Percentiles rank a stretch among this genome's conserved stretches.
Conservation (phyloP, 257 asterid genomes). For the Catharanthus roseus region DNA sequence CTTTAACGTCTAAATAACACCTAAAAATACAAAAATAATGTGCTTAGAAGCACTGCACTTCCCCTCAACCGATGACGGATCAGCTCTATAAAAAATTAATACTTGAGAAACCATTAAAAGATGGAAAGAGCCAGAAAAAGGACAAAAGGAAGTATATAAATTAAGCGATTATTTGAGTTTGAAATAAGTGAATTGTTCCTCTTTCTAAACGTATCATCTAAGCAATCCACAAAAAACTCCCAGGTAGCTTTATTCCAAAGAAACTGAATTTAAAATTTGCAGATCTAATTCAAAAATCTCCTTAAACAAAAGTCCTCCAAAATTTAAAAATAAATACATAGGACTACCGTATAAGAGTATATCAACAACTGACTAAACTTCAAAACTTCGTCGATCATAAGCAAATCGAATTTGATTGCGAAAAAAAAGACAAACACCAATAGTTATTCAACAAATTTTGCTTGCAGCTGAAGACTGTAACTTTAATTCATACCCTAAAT, state of each 20-base stretch:
- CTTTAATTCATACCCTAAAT: neutral
- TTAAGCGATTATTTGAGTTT: neutral
- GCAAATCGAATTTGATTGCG: neutral
- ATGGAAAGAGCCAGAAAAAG: neutral
- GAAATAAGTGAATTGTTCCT: neutral
- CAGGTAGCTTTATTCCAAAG: neutral
- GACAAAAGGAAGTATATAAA: neutral
- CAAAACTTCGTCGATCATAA: neutral
- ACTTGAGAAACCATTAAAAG: no score
- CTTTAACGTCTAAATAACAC: neutral
- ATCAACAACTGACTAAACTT: neutral
- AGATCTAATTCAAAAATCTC: neutral
- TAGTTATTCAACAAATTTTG: neutral
- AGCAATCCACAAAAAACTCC: neutral
- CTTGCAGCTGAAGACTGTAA: neutral
- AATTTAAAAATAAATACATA: neutral
- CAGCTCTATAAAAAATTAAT: no score
- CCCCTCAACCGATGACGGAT: neutral
- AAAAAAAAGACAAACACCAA: neutral
- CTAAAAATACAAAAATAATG: conserved; percentile 1
- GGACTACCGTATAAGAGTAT: neutral
- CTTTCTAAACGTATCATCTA: neutral
- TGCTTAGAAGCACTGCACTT: neutral
- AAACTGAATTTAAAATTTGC: neutral
- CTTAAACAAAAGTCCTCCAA: neutral